Conservation (phyloP, 1,284 basidiomycete species). For the Boletus semigastroideus region DNA sequence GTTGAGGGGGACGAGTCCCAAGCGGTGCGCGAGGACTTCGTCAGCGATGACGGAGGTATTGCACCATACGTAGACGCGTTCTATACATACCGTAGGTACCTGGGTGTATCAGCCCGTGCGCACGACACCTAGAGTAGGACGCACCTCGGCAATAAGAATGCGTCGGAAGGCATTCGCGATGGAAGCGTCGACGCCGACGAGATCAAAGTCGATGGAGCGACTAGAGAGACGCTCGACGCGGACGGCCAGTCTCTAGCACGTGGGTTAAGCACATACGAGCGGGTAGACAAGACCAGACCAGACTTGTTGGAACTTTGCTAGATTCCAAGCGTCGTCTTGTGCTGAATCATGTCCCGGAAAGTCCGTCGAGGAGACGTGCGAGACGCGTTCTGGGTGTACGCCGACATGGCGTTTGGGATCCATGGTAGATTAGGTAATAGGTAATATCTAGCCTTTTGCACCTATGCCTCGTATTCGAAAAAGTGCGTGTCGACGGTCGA, state of each 20-base stretch:
- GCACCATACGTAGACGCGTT: conserved; percentile 92
- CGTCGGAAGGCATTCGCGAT: conserved; percentile 95
- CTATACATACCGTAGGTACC: conserved; percentile 93
- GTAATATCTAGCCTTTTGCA: conserved; percentile 11
- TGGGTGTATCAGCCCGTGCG: conserved; percentile 31
- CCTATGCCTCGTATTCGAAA: conserved; percentile 72
- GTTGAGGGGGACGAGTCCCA: conserved; percentile 89
- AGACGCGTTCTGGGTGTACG: conserved; percentile 70
- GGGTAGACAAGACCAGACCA: conserved; percentile 25
- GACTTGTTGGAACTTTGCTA: conserved; percentile 76
- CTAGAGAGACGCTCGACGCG: conserved; percentile 78
- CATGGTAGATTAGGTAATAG: conserved; percentile 12
- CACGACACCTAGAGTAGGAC: conserved; percentile 18
- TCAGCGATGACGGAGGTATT: conserved; percentile 96
- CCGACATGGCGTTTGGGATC: conserved; percentile 51
- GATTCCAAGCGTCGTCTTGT: conserved; percentile 84
- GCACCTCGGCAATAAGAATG: conserved; percentile 91
- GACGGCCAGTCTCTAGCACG: conserved; percentile 68
- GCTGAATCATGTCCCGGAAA: conserved; percentile 85
- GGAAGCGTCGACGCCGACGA: conserved; percentile 94
- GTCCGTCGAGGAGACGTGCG: conserved; percentile 76
- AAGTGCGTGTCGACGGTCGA: conserved; percentile 44
- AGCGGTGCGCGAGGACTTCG: conserved; percentile 88
- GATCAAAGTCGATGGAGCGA: conserved; percentile 88
- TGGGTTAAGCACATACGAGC: conserved; percentile 1